Evolutionary conservation across 2,329 filamentous ascomycete species (phyloP).

Genomic region (Ilyonectria sp.): DNA sequence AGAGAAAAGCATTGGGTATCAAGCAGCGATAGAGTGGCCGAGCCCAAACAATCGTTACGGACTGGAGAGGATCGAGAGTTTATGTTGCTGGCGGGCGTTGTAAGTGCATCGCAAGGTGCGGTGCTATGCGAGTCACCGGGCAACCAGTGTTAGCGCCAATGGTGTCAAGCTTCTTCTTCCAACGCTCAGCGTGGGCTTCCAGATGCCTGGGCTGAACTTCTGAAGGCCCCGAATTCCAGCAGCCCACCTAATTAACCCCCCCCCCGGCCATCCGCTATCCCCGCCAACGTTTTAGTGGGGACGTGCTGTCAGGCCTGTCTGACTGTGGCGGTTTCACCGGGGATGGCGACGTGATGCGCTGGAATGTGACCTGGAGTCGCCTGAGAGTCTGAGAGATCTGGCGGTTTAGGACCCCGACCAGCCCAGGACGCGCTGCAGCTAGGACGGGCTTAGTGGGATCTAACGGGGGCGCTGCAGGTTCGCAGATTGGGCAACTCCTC

Average conservation of each 20-base stretch:
- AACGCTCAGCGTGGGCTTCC: slow-evolving; percentile 1
- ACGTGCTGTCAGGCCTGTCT: background rate
- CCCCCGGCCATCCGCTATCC: background rate
- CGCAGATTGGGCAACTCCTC: slow-evolving; percentile 7
- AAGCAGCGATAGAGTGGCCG: slow-evolving; percentile 35
- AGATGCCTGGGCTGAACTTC: background rate
- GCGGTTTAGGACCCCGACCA: background rate
- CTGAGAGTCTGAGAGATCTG: slow-evolving; percentile 23
- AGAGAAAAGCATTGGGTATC: slow-evolving; percentile 33
- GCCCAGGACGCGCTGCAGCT: background rate
- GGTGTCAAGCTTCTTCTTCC: slow-evolving; percentile 3
- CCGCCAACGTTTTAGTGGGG: slow-evolving; percentile 3
- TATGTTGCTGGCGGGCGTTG: slow-evolving; percentile 15
- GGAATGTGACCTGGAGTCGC: slow-evolving; percentile 14
- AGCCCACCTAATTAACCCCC: background rate
- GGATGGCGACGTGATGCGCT: slow-evolving; percentile 1
- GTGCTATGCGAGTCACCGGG: slow-evolving; percentile 29
- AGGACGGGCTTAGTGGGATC: slow-evolving; percentile 32
- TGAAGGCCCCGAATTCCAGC: background rate
- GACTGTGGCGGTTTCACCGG: background rate
- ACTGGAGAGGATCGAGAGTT: slow-evolving; percentile 27
- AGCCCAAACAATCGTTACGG: slow-evolving; percentile 28
- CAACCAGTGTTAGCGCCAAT: slow-evolving; percentile 28
- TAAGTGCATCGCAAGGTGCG: slow-evolving; percentile 20
- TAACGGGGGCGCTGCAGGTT: slow-evolving; percentile 20